Evolutionary conservation across 257 asterid genomes (phyloP).

Genomic region (Forsythia suspensa): DNA sequence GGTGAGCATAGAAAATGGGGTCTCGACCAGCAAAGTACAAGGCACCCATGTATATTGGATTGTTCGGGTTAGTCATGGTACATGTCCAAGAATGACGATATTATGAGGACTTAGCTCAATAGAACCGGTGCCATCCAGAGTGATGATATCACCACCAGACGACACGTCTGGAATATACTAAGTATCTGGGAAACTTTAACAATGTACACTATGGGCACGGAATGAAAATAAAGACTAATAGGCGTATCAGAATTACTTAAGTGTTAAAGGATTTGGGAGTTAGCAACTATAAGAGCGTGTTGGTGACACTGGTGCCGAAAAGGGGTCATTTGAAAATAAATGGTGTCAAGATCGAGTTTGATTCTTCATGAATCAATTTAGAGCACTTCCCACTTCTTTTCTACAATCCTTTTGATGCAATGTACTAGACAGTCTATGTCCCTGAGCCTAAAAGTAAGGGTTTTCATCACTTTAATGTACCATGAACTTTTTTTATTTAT

Average conservation of each 20-base stretch:
- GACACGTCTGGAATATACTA: background rate
- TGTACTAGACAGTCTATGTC: too few species aligned
- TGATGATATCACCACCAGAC: background rate
- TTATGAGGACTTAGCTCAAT: constrained; percentile 1
- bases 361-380: too few species aligned
- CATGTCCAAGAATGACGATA: constrained; percentile 3
- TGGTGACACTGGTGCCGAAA: constrained; percentile 12
- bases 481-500: too few species aligned
- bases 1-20: constrained; percentile 16
- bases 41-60: constrained; percentile 5
- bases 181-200: constrained; percentile 11
- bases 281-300: background rate
- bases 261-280: constrained; percentile 11
- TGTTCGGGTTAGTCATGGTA: background rate
- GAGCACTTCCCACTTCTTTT: too few species aligned
- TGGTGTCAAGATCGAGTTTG: constrained; percentile 7
- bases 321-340: background rate
- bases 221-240: background rate
- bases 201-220: constrained; percentile 2
- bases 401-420: too few species aligned
- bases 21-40: constrained; percentile 22
- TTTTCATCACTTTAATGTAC: too few species aligned
- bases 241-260: background rate
- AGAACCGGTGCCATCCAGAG: background rate
- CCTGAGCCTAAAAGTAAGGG: too few species aligned